A percentile compares a stretch with the other conserved stretches of the same genome.
phyloP scores from a whole-genome alignment of 176 grass and related monocot species.

The Rhynchospora pubera region DNA sequence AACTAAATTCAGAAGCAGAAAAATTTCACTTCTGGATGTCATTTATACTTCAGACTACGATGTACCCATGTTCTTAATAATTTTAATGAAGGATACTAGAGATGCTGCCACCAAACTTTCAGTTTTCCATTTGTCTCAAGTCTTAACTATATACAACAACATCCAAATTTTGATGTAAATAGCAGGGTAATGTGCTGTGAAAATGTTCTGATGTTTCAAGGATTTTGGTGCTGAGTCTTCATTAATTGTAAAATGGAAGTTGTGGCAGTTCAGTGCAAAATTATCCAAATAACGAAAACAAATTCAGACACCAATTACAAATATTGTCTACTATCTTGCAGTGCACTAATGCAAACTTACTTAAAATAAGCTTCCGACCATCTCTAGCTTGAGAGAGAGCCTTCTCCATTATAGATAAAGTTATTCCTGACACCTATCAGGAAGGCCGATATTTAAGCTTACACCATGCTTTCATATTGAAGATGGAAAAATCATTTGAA shows the following conservation, averaged over 20 bases:
- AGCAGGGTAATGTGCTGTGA: slow-evolving; percentile 10
- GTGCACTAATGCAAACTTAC: slow-evolving; percentile 37
- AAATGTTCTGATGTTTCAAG: not conserved
- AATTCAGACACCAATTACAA: not conserved
- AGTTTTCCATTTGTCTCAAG: not conserved
- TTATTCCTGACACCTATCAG: slow-evolving; percentile 68
- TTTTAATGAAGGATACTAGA: not conserved
- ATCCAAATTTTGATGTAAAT: slow-evolving; percentile 4
- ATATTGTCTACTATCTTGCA: not conserved
- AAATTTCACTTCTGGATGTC: not conserved
- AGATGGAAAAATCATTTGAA: slow-evolving; percentile 15
- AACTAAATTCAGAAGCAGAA: not conserved
- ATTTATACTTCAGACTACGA: not conserved
- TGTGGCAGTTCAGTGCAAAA: not conserved
- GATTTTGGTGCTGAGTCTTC: slow-evolving; percentile 13
- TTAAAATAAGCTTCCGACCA: slow-evolving; percentile 69
- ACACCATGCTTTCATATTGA: slow-evolving; percentile 8
- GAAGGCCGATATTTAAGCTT: slow-evolving; percentile 15
- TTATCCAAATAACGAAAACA: not conserved
- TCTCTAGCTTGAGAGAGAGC: slow-evolving; percentile 86
- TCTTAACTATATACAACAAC: not conserved
- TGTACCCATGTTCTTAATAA: not conserved
- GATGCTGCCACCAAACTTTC: not conserved
- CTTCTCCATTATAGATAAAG: slow-evolving; percentile 78
- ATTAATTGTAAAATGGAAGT: not conserved